Evolutionary conservation across 768 basidiomycete species (phyloP), one percentile per base, ranked within the genome.

Genomic region (Naematelia encephala): DNA sequence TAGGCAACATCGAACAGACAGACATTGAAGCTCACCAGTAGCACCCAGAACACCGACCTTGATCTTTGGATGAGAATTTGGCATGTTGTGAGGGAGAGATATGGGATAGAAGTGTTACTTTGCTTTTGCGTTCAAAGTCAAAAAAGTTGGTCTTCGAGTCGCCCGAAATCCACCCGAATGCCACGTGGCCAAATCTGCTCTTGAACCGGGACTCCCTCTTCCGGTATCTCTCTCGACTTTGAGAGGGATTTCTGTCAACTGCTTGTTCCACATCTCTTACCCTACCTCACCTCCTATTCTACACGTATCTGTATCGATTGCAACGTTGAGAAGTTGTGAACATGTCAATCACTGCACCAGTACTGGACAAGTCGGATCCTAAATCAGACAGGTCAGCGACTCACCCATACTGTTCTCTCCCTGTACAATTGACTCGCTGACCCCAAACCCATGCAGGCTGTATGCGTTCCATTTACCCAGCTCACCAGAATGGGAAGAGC

Each of bases 11-110:
- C 43, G 27, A 22, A 49, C 14, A 39, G 5, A 27, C 26, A n/a
- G 4, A 8, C 19, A 11, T 4, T n/a, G n/a, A 23, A 11, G 5
- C 72, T 54, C 39, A 77, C 76, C 77, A 21, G 78, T 79, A 19
- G 78, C 78, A 55, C 78, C 78, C 45, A 79, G 69, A 60, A 79
- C 71, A 59, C 72, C 78, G 63, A 79, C 78, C 59, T 79, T 79
- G 67, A 79, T 72, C 66, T 77, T 67, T 61, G 34, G 34, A 39
- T 39, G 34, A 39, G 34, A 39, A 39, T 39, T 39, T 39, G 34
- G 34, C 34, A 39, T 39, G 34, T 16, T 39, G 34, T 39, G 8
- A 39, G 8, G 8, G 34, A 39, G 34, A 8, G 34, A 39, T 16
- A 16, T 16, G 8, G 34, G 34, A 8, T 8, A 8, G 34, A 39